Base-by-base conservation (phyloP, 192 early-diverging fungal species). In the Entomortierella parvispora region DNA sequence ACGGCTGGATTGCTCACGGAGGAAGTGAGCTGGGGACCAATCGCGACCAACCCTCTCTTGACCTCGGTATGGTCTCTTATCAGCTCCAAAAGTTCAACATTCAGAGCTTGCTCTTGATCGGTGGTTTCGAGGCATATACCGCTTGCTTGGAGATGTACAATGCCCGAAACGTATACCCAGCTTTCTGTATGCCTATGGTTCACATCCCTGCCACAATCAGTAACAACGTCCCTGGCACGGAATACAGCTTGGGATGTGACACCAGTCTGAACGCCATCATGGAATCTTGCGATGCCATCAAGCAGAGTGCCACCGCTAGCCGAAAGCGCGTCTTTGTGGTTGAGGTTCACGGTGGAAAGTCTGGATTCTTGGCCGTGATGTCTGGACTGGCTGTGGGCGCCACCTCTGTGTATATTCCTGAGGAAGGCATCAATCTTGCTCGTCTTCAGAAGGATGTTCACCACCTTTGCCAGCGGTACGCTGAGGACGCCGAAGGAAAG, bases 211-310 rank as follows among this genome's bases (percentile, higher is more conserved):
- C 97, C 14, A 99, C 97, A 0, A 90, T 99, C 60, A 94, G 93
- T 33, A 99, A 99, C 84, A 99, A 99, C 71, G 96, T 99, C 12
- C 97, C 97, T 3, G 97, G 96, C 15, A 97, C 97, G 0, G 96
- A 99, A 75, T 95, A 86, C 72, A 95, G 94, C 53, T 83, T 99
- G 63, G 97, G 97, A 17, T 86, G 90, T n/a, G 97, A 99, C 65
- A 99, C 97, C 32, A 93, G 93, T 22, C 78, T 97, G 49, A 99
- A 99, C 85, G 92, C 90, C 43, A 97, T 97, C 84, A 94, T 97
- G 59, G 87, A 88, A 25, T 83, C 93, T 9, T 93, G 94, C 62
- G 97, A 99, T 80, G 86, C 91, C 42, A 93, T 99, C 83, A 94
- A 95, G 79, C 93, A 95, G 65, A 94, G 92, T 65, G 97, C 97